Evolutionary conservation across 2,329 filamentous ascomycete genomes (phyloP).

Genomic region (Microsporum ferrugineum): DNA sequence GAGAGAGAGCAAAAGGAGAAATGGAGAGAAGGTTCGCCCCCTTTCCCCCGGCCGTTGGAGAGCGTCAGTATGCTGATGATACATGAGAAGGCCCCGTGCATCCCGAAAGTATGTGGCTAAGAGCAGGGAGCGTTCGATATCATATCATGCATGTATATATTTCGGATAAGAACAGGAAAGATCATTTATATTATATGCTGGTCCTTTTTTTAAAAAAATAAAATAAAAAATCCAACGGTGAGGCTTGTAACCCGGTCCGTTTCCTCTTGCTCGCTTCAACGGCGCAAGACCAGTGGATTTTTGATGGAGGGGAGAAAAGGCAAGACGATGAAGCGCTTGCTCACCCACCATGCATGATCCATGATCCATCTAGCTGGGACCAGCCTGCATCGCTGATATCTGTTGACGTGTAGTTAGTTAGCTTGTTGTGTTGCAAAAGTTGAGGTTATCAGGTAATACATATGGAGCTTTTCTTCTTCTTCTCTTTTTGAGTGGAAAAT

Average conservation of each 20-base stretch:
- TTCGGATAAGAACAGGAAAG: neutral
- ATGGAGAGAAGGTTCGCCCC: too few species aligned
- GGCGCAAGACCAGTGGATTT: too few species aligned
- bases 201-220: too few species aligned
- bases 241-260: neutral
- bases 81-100: neutral
- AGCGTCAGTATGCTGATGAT: neutral
- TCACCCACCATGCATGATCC: constrained; percentile 1
- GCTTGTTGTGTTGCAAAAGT: neutral
- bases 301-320: neutral
- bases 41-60: neutral
- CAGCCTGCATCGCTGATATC: neutral
- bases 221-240: neutral
- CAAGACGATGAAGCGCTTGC: neutral
- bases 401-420: neutral
- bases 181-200: too few species aligned
- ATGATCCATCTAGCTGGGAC: constrained; percentile 4
- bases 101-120: neutral
- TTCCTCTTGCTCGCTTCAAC: too few species aligned
- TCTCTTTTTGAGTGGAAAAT: too few species aligned
- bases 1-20: too few species aligned
- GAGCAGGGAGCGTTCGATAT: neutral
- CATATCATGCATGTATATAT: neutral
- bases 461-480: neutral
- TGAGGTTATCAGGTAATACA: neutral